These are phyloP conservation scores for Phialophora expanda DNA, from an alignment of 2,329 filamentous ascomycete genomes.

Conservation along the genomic window DNA sequence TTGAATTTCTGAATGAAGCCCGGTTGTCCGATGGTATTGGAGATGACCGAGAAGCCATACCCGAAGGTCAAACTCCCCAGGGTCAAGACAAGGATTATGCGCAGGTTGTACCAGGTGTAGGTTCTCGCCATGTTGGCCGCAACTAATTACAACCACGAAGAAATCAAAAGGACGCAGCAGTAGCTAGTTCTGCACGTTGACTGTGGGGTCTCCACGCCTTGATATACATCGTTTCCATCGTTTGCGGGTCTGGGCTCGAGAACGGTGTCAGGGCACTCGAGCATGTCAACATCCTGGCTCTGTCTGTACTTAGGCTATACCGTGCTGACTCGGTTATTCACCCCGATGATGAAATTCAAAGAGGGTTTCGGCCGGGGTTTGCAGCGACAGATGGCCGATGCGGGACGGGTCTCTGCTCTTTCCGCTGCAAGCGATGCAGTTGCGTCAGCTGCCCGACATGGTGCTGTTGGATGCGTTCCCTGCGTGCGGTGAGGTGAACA, in stretches of 20 bases:
- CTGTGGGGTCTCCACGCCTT: slow-evolving; percentile 21
- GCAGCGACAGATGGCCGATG: neutral
- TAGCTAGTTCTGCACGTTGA: slow-evolving; percentile 7
- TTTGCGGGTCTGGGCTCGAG: neutral
- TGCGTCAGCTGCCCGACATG: neutral
- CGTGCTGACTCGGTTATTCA: slow-evolving; percentile 21
- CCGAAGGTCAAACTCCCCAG: slow-evolving; percentile 51
- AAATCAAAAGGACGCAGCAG: slow-evolving; percentile 2
- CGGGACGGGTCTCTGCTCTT: neutral
- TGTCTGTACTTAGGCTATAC: slow-evolving; percentile 15
- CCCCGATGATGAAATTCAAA: neutral
- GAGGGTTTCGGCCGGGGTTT: neutral
- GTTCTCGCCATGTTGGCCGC: slow-evolving; percentile 27
- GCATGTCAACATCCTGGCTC: neutral
- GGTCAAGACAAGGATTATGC: slow-evolving; percentile 32
- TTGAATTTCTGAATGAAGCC: slow-evolving; percentile 59
- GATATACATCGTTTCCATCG: slow-evolving; percentile 16
- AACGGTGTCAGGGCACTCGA: neutral
- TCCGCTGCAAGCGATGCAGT: neutral
- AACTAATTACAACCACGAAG: neutral
- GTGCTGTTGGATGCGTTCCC: neutral
- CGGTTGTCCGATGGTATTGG: slow-evolving; percentile 59
- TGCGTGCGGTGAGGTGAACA: no score
- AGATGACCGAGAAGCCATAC: slow-evolving; percentile 58
- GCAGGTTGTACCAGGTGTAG: slow-evolving; percentile 34